phyloP scores from a whole-genome alignment of 2,329 filamentous ascomycete genomes.

The Ascochyta lentis region DNA sequence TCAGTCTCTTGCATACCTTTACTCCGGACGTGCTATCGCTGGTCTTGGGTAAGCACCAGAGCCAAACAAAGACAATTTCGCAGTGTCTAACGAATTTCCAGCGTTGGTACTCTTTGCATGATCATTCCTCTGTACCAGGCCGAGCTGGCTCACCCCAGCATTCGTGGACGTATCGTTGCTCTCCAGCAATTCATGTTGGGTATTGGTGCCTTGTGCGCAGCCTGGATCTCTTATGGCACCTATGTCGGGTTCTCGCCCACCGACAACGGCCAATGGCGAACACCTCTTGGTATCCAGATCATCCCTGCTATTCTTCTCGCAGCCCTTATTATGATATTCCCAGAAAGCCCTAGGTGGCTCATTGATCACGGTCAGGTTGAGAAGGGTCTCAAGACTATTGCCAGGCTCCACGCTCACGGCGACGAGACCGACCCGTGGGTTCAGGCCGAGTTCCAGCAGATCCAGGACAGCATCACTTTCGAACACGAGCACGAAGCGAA shows the following conservation, averaged over 20 bases:
- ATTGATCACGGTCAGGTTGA: slow-evolving; percentile 73
- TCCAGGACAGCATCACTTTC: slow-evolving; percentile 68
- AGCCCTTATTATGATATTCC: slow-evolving; percentile 73
- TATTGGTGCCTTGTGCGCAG: slow-evolving; percentile 73
- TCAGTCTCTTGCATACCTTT: slow-evolving; percentile 65
- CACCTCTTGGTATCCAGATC: slow-evolving; percentile 73
- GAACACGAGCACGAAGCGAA: slow-evolving; percentile 75
- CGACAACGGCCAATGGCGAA: slow-evolving; percentile 64
- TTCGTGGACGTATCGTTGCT: slow-evolving; percentile 76
- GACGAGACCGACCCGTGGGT: slow-evolving; percentile 72
- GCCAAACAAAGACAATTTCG: neutral
- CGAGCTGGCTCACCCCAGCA: slow-evolving; percentile 78
- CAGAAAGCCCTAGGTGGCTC: slow-evolving; percentile 73
- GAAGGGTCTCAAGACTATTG: slow-evolving; percentile 70
- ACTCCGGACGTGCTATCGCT: slow-evolving; percentile 72
- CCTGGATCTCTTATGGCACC: slow-evolving; percentile 74
- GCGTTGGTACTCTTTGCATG: slow-evolving; percentile 68
- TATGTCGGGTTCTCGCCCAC: slow-evolving; percentile 58
- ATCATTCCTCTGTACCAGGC: slow-evolving; percentile 77
- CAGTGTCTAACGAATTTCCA: slow-evolving; percentile 27
- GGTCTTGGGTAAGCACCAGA: slow-evolving; percentile 63
- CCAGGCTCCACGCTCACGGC: slow-evolving; percentile 73
- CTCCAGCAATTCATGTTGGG: slow-evolving; percentile 86
- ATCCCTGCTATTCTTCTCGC: slow-evolving; percentile 70
- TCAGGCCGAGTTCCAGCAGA: slow-evolving; percentile 73